phyloP scores from a whole-genome alignment of 2,329 filamentous ascomycete species.

The Sporothrix luriei region DNA sequence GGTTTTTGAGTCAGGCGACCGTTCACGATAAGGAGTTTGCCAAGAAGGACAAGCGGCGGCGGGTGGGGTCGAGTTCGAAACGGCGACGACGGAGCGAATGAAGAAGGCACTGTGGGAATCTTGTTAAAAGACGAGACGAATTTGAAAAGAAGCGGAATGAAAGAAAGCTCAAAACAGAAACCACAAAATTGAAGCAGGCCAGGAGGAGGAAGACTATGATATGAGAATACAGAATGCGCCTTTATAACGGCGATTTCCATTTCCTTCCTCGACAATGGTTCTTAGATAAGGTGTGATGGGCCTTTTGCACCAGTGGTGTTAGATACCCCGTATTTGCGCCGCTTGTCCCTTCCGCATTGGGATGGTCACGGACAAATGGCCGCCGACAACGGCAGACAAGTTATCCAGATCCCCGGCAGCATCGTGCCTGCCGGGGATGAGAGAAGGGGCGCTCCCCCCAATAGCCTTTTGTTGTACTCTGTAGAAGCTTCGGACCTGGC shows the following conservation, averaged over 20 bases:
- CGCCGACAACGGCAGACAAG: constrained; percentile 23
- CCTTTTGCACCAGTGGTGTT: background rate
- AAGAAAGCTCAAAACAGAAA: background rate
- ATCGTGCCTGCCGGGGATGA: background rate
- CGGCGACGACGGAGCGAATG: constrained; percentile 16
- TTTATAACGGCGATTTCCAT: too few relatives aligned
- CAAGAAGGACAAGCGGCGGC: constrained; percentile 5
- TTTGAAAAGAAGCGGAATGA: background rate
- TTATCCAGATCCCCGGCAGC: constrained; percentile 6
- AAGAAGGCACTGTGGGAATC: background rate
- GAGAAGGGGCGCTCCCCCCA: background rate
- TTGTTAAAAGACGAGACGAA: background rate
- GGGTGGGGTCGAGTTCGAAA: background rate
- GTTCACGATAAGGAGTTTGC: constrained; percentile 18
- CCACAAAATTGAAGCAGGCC: background rate
- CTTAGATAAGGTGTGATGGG: background rate
- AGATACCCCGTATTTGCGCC: background rate
- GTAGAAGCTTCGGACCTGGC: background rate
- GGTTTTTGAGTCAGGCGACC: background rate
- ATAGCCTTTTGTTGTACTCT: background rate
- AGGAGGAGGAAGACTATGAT: background rate
- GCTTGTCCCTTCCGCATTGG: constrained; percentile 25
- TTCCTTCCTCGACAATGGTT: background rate
- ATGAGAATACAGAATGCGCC: background rate
- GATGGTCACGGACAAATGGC: background rate